phyloP scores from a whole-genome alignment of 1,284 basidiomycete species.

The Polyporus tsugae region DNA sequence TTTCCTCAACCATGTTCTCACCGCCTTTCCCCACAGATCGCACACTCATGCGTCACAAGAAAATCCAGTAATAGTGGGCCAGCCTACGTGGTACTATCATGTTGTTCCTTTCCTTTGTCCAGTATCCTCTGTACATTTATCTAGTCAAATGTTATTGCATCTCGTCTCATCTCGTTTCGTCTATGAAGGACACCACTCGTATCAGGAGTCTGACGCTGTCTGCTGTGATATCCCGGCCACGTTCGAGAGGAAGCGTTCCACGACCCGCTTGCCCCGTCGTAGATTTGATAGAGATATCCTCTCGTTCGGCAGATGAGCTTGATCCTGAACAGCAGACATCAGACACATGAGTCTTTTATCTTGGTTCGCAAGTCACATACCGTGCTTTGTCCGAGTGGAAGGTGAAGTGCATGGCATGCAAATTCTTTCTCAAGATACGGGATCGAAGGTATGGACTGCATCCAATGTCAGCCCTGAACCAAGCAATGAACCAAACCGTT shows the following conservation, averaged over 20 bases:
- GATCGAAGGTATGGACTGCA: slow-evolving; percentile 87
- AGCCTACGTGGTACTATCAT: background rate
- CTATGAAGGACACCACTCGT: background rate
- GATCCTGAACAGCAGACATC: slow-evolving; percentile 58
- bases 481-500: slow-evolving; percentile 18
- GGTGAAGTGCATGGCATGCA: slow-evolving; percentile 81
- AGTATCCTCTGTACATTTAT: background rate
- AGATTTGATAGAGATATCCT: slow-evolving; percentile 83
- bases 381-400: slow-evolving; percentile 88
- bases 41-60: background rate
- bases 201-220: background rate
- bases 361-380: slow-evolving; percentile 51
- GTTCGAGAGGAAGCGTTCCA: slow-evolving; percentile 74
- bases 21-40: background rate
- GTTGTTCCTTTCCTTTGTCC: background rate
- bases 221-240: slow-evolving; percentile 39
- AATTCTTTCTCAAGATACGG: slow-evolving; percentile 95
- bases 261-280: slow-evolving; percentile 74
- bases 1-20: background rate
- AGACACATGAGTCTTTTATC: no score
- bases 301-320: slow-evolving; percentile 89
- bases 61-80: background rate
- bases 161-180: background rate
- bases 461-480: slow-evolving; percentile 9
- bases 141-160: background rate